phyloP scores from a whole-genome alignment of 148 eudicot genomes.

The Camellia granthamiana region DNA sequence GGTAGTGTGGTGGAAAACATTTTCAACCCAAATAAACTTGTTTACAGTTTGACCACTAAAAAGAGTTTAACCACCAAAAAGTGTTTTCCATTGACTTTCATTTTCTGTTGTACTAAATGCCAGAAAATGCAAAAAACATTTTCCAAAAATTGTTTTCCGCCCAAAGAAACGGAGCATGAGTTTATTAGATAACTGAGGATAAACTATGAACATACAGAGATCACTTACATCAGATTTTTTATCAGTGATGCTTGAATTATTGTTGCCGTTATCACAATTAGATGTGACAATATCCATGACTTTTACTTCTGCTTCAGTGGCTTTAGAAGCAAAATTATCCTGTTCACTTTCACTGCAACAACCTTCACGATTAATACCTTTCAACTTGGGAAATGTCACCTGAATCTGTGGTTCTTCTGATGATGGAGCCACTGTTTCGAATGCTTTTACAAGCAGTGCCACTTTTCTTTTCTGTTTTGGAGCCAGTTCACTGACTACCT shows the following conservation, averaged over 20 bases:
- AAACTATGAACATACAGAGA: background rate
- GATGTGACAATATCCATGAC: background rate
- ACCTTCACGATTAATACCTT: conserved; percentile 3
- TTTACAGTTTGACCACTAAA: no score
- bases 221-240: conserved; percentile 15
- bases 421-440: conserved; percentile 64
- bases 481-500: conserved; percentile 65
- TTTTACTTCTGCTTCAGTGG: background rate
- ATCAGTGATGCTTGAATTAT: background rate
- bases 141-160: no score
- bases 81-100: no score
- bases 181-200: background rate
- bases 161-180: background rate
- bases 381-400: conserved; percentile 14
- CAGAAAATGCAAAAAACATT: no score
- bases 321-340: conserved; percentile 1
- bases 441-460: conserved; percentile 73
- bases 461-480: conserved; percentile 81
- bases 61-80: no score
- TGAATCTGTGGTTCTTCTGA: conserved; percentile 34
- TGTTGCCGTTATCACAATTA: conserved; percentile 1
- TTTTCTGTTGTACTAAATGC: no score
- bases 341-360: background rate
- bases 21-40: no score
- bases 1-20: no score